Conservation (phyloP, 139 green algal species). For the Tetraselmis chui region DNA sequence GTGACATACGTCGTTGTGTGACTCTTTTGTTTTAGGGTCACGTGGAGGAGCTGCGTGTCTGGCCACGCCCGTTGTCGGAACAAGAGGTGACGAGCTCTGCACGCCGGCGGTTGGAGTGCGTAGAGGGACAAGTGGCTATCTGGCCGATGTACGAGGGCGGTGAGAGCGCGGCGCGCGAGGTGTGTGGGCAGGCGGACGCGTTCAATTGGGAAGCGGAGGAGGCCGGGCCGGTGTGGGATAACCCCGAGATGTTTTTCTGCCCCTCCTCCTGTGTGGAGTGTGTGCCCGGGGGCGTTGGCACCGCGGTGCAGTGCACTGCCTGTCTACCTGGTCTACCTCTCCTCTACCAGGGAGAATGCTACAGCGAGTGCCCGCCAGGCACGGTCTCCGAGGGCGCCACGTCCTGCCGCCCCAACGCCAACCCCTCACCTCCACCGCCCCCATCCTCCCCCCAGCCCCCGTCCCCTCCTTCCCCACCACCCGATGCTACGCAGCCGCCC, state of each 20-base stretch:
- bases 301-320: not conserved
- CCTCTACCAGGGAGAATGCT: not conserved
- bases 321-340: not conserved
- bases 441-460: too few relatives aligned
- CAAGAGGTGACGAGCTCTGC: not conserved
- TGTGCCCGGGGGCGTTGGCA: too few relatives aligned
- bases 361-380: not conserved
- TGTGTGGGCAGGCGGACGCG: not conserved
- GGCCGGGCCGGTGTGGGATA: not conserved
- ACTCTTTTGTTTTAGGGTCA: too few relatives aligned
- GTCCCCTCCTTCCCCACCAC: not conserved
- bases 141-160: not conserved
- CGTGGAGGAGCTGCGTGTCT: not conserved
- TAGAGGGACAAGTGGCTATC: not conserved
- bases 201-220: not conserved
- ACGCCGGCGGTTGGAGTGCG: not conserved
- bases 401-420: not conserved
- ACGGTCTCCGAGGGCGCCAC: not conserved
- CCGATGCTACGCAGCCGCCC: not conserved
- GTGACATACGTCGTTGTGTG: too few relatives aligned
- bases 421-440: not conserved
- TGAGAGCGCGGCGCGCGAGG: not conserved
- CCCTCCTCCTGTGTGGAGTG: not conserved
- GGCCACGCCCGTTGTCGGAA: not conserved
- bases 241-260: not conserved